Percentiles rank a stretch among this genome's conserved stretches.
These are phyloP conservation scores for Diaporthe ampelina DNA, from an alignment of 2,329 filamentous ascomycete species.

Conservation along the genomic window DNA sequence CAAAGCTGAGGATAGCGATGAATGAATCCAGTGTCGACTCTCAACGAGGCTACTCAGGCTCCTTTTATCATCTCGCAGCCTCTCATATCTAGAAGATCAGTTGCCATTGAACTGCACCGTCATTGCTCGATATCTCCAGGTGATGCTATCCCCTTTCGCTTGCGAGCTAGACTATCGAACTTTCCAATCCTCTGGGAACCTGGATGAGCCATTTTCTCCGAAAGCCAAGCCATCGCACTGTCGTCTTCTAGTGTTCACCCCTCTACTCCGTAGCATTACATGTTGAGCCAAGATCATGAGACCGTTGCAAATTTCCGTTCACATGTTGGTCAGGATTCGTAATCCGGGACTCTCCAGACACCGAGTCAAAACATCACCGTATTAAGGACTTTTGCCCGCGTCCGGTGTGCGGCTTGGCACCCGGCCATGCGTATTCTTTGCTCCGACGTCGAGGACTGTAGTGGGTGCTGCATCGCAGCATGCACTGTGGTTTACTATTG, in stretches of 20 bases:
- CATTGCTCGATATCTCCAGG: neutral
- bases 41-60: neutral
- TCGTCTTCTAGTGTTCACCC: conserved; percentile 2
- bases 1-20: neutral
- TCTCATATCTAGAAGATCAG: too few relatives aligned
- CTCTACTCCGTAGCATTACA: conserved; percentile 26
- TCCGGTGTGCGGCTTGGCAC: neutral
- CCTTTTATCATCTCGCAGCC: neutral
- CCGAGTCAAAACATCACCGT: conserved; percentile 6
- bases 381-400: conserved; percentile 5
- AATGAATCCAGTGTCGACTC: neutral
- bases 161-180: neutral
- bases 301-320: conserved; percentile 16
- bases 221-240: conserved; percentile 12
- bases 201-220: conserved; percentile 19
- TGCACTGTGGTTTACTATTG: neutral
- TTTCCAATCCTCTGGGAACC: neutral
- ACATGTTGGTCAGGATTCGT: conserved; percentile 14
- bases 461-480: neutral
- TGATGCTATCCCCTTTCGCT: neutral
- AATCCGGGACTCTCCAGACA: neutral
- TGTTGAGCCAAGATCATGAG: conserved; percentile 17
- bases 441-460: neutral
- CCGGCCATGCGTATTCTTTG: conserved; percentile 5
- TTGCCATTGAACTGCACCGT: neutral